Evolutionary conservation across 768 basidiomycete genomes (phyloP).

Genomic region (Leucocoprinus sp.): DNA sequence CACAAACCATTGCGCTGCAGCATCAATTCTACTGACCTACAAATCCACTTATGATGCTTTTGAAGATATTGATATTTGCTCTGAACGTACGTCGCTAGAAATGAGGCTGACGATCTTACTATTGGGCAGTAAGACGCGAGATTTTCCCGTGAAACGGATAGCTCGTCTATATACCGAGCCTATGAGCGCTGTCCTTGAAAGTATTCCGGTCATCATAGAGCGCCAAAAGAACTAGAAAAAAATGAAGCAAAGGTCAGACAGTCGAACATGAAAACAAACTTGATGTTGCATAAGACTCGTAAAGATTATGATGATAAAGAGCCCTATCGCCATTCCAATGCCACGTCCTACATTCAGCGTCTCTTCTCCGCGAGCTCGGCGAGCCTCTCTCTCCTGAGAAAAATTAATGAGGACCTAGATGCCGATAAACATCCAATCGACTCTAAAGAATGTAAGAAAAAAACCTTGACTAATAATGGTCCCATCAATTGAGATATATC

Average conservation of each 20-base stretch:
- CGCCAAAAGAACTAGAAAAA: slow-evolving; percentile 55
- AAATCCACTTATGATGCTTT: background rate
- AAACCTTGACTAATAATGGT: slow-evolving; percentile 52
- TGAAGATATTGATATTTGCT: too few species aligned
- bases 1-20: slow-evolving; percentile 67
- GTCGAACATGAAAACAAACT: slow-evolving; percentile 22
- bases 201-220: slow-evolving; percentile 57
- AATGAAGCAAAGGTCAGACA: background rate
- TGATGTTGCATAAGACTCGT: slow-evolving; percentile 57
- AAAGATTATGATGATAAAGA: slow-evolving; percentile 39
- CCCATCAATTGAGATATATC: slow-evolving; percentile 58
- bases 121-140: slow-evolving; percentile 55
- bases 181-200: slow-evolving; percentile 59
- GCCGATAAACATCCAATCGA: background rate
- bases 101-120: slow-evolving; percentile 52
- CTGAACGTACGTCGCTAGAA: slow-evolving; percentile 49
- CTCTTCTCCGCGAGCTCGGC: slow-evolving; percentile 25
- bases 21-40: slow-evolving; percentile 48
- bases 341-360: slow-evolving; percentile 42
- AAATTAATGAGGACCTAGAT: slow-evolving; percentile 54
- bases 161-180: slow-evolving; percentile 65
- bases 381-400: slow-evolving; percentile 37
- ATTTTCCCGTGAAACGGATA: slow-evolving; percentile 55
- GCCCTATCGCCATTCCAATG: slow-evolving; percentile 49
- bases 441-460: background rate